phyloP scores from a whole-genome alignment of 345 rosid genomes.

The Gynandropsis gynandra region DNA sequence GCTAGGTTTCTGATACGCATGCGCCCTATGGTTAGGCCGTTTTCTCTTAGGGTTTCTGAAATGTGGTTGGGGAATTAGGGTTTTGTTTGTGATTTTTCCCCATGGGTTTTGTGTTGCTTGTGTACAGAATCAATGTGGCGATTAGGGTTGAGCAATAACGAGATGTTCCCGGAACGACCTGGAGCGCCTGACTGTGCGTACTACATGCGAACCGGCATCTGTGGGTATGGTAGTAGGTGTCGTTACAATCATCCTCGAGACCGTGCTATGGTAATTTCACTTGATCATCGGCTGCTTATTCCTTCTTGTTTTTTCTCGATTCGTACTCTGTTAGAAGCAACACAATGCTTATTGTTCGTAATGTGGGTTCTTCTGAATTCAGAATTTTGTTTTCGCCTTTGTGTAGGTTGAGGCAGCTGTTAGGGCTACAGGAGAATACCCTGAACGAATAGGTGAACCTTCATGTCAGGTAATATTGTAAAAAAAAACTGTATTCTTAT shows the following conservation, averaged over 20 bases:
- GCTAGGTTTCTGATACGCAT: slow-evolving; percentile 18
- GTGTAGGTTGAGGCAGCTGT: slow-evolving; percentile 65
- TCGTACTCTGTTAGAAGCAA: background rate
- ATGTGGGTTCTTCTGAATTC: slow-evolving; percentile 3
- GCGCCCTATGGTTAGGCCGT: slow-evolving; percentile 6
- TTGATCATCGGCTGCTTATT: slow-evolving; percentile 1
- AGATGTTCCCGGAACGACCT: slow-evolving; percentile 73
- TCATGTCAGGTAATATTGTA: slow-evolving; percentile 58
- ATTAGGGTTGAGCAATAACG: slow-evolving; percentile 42
- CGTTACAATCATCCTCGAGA: slow-evolving; percentile 94
- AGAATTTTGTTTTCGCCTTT: background rate
- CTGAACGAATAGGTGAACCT: slow-evolving; percentile 82
- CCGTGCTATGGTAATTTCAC: slow-evolving; percentile 59
- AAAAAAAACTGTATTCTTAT: background rate
- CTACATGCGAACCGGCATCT: slow-evolving; percentile 87
- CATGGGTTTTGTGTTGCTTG: background rate
- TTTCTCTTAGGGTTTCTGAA: slow-evolving; percentile 23
- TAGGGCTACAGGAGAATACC: slow-evolving; percentile 74
- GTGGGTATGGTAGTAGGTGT: slow-evolving; percentile 78
- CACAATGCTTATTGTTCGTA: background rate
- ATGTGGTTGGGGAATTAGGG: slow-evolving; percentile 32
- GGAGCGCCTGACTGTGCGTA: slow-evolving; percentile 82
- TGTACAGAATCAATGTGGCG: slow-evolving; percentile 78
- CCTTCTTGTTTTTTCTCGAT: background rate
- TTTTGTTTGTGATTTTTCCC: slow-evolving; percentile 10